A percentile compares a stretch with the other conserved stretches of the same genome.
Conservation (phyloP, 139 green algal species). For the Tetratostichococcus sp. region DNA sequence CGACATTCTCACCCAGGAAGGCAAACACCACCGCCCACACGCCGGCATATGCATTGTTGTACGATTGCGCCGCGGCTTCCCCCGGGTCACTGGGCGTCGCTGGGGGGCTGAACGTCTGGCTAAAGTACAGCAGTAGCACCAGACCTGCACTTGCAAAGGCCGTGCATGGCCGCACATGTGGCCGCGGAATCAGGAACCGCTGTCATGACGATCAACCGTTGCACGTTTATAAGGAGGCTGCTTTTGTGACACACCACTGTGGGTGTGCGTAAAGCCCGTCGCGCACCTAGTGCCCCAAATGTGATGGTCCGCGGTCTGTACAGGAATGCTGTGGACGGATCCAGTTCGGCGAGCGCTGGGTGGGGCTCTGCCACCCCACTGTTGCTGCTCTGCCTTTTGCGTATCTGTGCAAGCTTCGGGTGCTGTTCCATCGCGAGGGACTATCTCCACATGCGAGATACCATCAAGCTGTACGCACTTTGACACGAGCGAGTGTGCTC, state of each 20-base stretch:
- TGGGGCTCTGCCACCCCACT: neutral
- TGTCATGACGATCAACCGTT: no score
- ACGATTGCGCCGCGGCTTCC: neutral
- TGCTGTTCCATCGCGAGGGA: no score
- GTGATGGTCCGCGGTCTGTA: constrained; percentile 61
- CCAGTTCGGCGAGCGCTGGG: constrained; percentile 28
- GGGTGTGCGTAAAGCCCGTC: no score
- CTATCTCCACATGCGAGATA: no score
- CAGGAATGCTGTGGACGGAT: constrained; percentile 54
- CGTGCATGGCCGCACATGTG: no score
- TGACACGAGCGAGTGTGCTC: no score
- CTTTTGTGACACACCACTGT: no score
- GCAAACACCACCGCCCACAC: constrained; percentile 51
- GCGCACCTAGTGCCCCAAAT: constrained; percentile 50
- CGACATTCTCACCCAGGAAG: constrained; percentile 48
- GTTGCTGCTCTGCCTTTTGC: neutral
- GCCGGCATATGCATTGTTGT: constrained; percentile 43
- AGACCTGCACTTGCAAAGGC: no score
- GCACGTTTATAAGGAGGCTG: no score
- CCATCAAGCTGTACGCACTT: no score
- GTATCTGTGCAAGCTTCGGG: neutral
- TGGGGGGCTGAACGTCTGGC: constrained; percentile 23
- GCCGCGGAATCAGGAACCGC: no score
- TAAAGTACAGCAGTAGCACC: constrained; percentile 28
- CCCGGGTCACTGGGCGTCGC: constrained; percentile 5